Percentiles rank a stretch among this genome's conserved stretches.
Evolutionary conservation across 768 basidiomycete species (phyloP).

Genomic region (Suillus decipiens): DNA sequence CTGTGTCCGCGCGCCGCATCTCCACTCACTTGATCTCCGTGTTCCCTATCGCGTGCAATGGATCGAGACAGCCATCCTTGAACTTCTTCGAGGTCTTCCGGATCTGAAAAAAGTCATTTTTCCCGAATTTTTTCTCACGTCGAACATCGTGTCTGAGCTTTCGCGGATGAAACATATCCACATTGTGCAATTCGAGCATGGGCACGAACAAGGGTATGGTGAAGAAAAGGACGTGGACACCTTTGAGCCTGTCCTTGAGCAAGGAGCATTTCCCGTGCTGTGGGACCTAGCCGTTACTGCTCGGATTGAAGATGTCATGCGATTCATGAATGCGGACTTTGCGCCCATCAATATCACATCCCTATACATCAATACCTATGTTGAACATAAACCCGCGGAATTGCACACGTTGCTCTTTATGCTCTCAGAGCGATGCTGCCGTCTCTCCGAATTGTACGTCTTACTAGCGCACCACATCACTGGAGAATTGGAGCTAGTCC

Average conservation of each 20-base stretch:
- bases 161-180: conserved; percentile 46
- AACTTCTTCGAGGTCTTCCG: conserved; percentile 42
- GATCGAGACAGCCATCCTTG: conserved; percentile 43
- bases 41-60: conserved; percentile 40
- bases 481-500: conserved; percentile 16
- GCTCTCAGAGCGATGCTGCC: conserved; percentile 48
- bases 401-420: conserved; percentile 45
- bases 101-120: conserved; percentile 50
- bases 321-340: conserved; percentile 45
- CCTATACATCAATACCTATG: conserved; percentile 54
- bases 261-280: conserved; percentile 55
- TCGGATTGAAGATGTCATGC: conserved; percentile 43
- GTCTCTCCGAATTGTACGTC: conserved; percentile 45
- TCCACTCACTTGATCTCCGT: conserved; percentile 49
- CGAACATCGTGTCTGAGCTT: conserved; percentile 45
- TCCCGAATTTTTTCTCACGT: conserved; percentile 54
- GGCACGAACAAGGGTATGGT: conserved; percentile 49
- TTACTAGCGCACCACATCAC: conserved; percentile 31
- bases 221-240: conserved; percentile 42
- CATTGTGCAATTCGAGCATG: conserved; percentile 55
- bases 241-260: conserved; percentile 45
- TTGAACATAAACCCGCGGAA: conserved; percentile 42
- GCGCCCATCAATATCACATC: conserved; percentile 50
- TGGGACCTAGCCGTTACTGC: conserved; percentile 53
- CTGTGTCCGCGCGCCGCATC: conserved; percentile 50